A percentile compares a stretch with the other conserved stretches of the same genome.
These are phyloP conservation scores for Ophiostoma montium DNA, from an alignment of 2,329 filamentous ascomycete genomes.

Conservation along the genomic window DNA sequence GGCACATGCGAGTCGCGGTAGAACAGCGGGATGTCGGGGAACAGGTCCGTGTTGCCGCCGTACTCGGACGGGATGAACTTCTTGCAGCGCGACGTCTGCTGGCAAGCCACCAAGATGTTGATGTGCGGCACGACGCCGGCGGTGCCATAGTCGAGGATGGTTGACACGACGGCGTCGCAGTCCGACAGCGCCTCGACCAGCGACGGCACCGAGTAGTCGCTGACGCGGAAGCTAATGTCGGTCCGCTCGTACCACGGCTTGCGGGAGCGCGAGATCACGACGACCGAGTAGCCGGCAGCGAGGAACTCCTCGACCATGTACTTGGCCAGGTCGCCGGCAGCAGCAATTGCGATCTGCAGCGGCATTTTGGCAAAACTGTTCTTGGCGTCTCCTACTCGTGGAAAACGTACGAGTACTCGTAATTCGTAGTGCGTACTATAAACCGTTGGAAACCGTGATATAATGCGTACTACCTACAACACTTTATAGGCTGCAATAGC, in stretches of 20 bases:
- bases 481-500: too few species aligned
- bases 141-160: conserved; percentile 1
- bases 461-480: too few species aligned
- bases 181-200: not conserved
- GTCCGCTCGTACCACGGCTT: conserved; percentile 2
- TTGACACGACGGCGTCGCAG: conserved; percentile 6
- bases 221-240: not conserved
- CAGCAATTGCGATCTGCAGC: conserved; percentile 5
- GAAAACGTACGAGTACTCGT: too few species aligned
- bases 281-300: not conserved
- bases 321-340: conserved; percentile 6
- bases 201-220: conserved; percentile 5
- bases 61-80: conserved; percentile 4
- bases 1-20: not conserved
- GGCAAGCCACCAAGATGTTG: conserved; percentile 5
- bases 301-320: conserved; percentile 9
- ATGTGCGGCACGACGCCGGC: conserved; percentile 1
- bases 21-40: not conserved
- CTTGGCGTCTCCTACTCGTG: too few species aligned
- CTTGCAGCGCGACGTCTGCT: not conserved
- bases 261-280: conserved; percentile 4
- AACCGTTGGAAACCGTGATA: too few species aligned
- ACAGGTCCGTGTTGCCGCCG: conserved; percentile 1
- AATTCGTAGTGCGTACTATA: too few species aligned
- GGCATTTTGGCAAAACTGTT: not conserved